Conservation (phyloP, 1,284 basidiomycete genomes). For the Veloboletus limbatus region DNA sequence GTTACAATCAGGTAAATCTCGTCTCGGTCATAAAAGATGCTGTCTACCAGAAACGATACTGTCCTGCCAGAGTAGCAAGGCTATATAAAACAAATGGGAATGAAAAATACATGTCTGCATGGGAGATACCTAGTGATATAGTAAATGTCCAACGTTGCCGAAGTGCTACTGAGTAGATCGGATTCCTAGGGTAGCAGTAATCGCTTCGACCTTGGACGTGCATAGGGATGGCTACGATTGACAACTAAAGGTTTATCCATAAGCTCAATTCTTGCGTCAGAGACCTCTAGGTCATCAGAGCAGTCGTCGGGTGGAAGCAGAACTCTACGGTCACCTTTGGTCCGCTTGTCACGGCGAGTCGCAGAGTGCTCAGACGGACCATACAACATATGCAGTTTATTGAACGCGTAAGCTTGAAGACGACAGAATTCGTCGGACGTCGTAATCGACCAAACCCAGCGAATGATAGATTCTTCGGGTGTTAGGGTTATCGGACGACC, state of each 20-base stretch:
- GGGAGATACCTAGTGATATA: neutral
- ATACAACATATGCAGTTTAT: conserved; percentile 1
- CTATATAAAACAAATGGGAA: neutral
- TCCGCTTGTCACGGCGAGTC: conserved; percentile 14
- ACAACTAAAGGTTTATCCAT: conserved; percentile 20
- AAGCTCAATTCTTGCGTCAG: neutral
- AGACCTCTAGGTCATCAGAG: neutral
- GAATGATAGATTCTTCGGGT: conserved; percentile 22
- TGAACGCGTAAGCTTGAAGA: neutral
- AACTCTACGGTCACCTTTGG: conserved; percentile 6
- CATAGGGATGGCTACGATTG: conserved; percentile 18
- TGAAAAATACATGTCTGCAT: neutral
- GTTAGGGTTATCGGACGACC: conserved; percentile 18
- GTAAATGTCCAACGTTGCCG: neutral
- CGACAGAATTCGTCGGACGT: conserved; percentile 17
- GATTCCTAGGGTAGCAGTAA: conserved; percentile 21
- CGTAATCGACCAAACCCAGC: conserved; percentile 25
- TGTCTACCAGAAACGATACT: conserved; percentile 7
- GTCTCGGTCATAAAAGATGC: neutral
- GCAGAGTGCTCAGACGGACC: neutral
- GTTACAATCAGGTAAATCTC: neutral
- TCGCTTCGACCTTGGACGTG: conserved; percentile 13
- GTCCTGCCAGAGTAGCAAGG: neutral
- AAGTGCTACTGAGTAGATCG: neutral
- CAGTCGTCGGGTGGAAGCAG: conserved; percentile 28